A percentile compares a stretch with the other conserved stretches of the same genome.
Conservation (phyloP, 1,284 basidiomycete genomes). For the Mycena citricolor region DNA sequence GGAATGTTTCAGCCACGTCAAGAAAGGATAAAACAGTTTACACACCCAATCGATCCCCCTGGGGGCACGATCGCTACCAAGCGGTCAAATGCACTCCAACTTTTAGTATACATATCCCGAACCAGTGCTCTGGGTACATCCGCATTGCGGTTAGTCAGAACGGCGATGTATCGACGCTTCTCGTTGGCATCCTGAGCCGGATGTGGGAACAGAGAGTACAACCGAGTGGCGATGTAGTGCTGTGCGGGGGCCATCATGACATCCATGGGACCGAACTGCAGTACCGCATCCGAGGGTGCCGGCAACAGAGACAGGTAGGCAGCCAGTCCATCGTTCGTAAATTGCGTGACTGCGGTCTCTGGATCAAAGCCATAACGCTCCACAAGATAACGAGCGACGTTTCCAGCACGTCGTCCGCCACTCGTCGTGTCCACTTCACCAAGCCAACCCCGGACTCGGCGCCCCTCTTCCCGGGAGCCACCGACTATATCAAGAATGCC, state of each 20-base stretch:
- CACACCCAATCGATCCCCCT: slow-evolving; percentile 82
- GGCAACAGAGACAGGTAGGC: slow-evolving; percentile 75
- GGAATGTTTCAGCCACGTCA: slow-evolving; percentile 4
- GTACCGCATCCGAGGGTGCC: slow-evolving; percentile 64
- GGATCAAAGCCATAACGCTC: slow-evolving; percentile 76
- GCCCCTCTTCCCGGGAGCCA: slow-evolving; percentile 68
- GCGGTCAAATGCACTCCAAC: slow-evolving; percentile 84
- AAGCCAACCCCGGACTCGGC: slow-evolving; percentile 67
- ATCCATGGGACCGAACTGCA: slow-evolving; percentile 80
- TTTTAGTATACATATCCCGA: slow-evolving; percentile 86
- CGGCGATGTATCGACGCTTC: slow-evolving; percentile 68
- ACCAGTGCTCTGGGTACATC: slow-evolving; percentile 82
- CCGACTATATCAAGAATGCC: slow-evolving; percentile 73
- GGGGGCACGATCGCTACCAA: slow-evolving; percentile 83
- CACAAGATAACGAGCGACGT: slow-evolving; percentile 69
- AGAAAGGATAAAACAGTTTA: slow-evolving; percentile 14
- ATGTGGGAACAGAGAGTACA: slow-evolving; percentile 72
- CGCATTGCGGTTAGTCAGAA: slow-evolving; percentile 69
- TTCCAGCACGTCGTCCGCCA: slow-evolving; percentile 63
- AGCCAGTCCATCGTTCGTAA: slow-evolving; percentile 73
- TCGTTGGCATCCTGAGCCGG: slow-evolving; percentile 74
- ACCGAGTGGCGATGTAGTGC: slow-evolving; percentile 66
- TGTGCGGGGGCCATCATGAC: slow-evolving; percentile 68
- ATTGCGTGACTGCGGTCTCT: slow-evolving; percentile 75
- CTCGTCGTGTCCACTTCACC: slow-evolving; percentile 67